Evolutionary conservation across 148 eudicot genomes (phyloP).

Genomic region (Nepenthes gracilis): DNA sequence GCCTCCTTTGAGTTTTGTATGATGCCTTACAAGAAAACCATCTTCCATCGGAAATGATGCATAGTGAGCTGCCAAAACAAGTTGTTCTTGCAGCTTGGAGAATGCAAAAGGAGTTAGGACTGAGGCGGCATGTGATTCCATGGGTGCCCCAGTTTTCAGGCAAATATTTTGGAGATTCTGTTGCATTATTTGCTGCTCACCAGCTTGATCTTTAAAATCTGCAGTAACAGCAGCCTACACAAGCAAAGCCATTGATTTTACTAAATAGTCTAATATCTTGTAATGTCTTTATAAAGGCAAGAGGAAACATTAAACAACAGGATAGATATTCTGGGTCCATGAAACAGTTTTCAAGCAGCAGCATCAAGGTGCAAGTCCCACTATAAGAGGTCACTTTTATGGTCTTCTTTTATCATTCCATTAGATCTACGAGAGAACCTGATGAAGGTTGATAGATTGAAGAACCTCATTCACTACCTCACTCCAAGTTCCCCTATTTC

Average conservation of each 20-base stretch:
- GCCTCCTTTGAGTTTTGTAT: slow-evolving; percentile 81
- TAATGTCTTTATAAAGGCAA: too few relatives aligned
- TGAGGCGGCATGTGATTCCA: slow-evolving; percentile 92
- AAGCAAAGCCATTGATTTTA: not conserved
- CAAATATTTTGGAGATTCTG: slow-evolving; percentile 85
- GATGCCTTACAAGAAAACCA: slow-evolving; percentile 71
- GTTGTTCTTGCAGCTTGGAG: slow-evolving; percentile 88
- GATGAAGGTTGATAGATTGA: too few relatives aligned
- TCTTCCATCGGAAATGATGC: slow-evolving; percentile 81
- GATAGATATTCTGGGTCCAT: too few relatives aligned
- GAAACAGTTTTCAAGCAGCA: too few relatives aligned
- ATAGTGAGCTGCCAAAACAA: slow-evolving; percentile 81
- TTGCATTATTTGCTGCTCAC: slow-evolving; percentile 93
- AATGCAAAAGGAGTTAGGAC: slow-evolving; percentile 86
- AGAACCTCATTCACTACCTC: too few relatives aligned
- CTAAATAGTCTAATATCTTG: too few relatives aligned
- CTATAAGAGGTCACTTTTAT: too few relatives aligned
- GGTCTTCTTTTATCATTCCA: too few relatives aligned
- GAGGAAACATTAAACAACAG: too few relatives aligned
- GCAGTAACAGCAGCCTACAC: slow-evolving; percentile 73
- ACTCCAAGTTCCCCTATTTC: too few relatives aligned
- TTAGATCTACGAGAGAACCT: too few relatives aligned
- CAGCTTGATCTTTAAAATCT: slow-evolving; percentile 88
- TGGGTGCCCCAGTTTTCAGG: slow-evolving; percentile 88
- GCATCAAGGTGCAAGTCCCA: too few relatives aligned